Base-by-base conservation (phyloP, 2,329 filamentous ascomycete species). In the Talaromyces islandicus region DNA sequence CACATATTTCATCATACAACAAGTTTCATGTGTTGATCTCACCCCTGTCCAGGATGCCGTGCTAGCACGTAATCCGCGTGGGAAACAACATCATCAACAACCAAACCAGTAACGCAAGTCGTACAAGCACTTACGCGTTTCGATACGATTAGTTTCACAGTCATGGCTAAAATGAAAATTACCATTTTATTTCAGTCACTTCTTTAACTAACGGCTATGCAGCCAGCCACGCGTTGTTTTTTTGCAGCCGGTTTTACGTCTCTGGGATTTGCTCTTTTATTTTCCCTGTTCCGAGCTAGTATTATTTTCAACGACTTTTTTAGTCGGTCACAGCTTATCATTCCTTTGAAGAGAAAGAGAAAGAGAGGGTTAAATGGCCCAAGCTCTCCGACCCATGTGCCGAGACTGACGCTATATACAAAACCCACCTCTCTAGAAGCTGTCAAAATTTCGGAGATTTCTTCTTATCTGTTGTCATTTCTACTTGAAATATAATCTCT, bases 61-160 rank as follows among this genome's bases (percentile, higher is more conserved):
- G 68, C 66, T 64, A 72, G 70, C 70, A 73, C 70, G 70, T 71
- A 70, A 73, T 72, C 50, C 30, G 59, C 51, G 57, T 54, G 48
- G 54, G 64, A 50, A 64, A 67, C 64, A 27, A 59, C 69, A 69
- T 68, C 70, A 72, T 69, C 57, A 9, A 4, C 35, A 50, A 3
- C 21, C 54, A 46, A 19, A 19, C 7, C 38, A 60, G 21, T 32
- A 38, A 14, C n/a, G 2, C 11, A 5, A 1, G n/a, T 59, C 7
- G 17, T 14, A 21, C n/a, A 24, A 46, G 21, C 21, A 46, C 43
- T 24, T 19, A 46, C 21, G 21, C 19, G 19, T 46, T 46, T 21
- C 14, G 21, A 46, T 21, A 24, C 19, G 12, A 9, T 7, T 24
- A 12, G 2, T 38, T n/a, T n/a, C 1, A n/a, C 35, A 9, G 17